Percentiles rank a stretch among this genome's conserved stretches.
phyloP scores from a whole-genome alignment of 495 filamentous ascomycete genomes.

The Letharia columbiana region DNA sequence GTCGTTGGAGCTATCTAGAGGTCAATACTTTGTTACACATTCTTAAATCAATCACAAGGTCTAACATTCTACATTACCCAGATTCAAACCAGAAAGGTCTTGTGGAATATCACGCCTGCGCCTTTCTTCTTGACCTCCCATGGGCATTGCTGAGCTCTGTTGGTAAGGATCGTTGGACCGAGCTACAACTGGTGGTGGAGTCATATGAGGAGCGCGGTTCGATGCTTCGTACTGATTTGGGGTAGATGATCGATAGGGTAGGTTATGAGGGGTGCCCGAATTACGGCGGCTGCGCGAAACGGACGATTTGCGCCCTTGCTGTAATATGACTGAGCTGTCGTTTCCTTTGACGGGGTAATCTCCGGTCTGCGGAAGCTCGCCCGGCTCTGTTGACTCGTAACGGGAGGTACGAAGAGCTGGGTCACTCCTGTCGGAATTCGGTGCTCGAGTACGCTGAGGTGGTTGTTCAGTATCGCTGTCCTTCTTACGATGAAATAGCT shows the following conservation, averaged over 20 bases:
- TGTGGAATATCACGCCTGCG: conserved; percentile 15
- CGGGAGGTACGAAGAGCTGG: conserved; percentile 19
- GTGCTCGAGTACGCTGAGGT: conserved; percentile 1
- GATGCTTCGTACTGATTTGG: conserved; percentile 4
- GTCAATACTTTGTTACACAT: background rate
- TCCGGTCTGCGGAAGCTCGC: conserved; percentile 25
- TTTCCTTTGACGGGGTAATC: conserved; percentile 30
- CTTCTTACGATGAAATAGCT: conserved; percentile 24
- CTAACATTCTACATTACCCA: conserved; percentile 14
- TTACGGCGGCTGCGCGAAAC: conserved; percentile 14
- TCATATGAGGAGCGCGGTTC: conserved; percentile 5
- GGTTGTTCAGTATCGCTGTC: conserved; percentile 12
- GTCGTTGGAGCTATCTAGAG: conserved; percentile 12
- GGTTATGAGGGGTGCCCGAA: conserved; percentile 12
- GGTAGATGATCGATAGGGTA: conserved; percentile 6
- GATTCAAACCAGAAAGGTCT: conserved; percentile 12
- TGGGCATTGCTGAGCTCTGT: conserved; percentile 3
- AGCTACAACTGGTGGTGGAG: background rate
- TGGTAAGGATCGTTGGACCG: conserved; percentile 6
- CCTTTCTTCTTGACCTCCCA: conserved; percentile 3
- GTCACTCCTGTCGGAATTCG: background rate
- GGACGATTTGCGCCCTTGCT: conserved; percentile 10
- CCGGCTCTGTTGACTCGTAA: conserved; percentile 27
- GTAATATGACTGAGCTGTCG: conserved; percentile 19
- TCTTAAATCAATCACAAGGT: background rate